Percentiles rank a stretch among this genome's conserved stretches.
Conservation (phyloP, 2,329 filamentous ascomycete genomes). For the Erysiphe neolycopersici region DNA sequence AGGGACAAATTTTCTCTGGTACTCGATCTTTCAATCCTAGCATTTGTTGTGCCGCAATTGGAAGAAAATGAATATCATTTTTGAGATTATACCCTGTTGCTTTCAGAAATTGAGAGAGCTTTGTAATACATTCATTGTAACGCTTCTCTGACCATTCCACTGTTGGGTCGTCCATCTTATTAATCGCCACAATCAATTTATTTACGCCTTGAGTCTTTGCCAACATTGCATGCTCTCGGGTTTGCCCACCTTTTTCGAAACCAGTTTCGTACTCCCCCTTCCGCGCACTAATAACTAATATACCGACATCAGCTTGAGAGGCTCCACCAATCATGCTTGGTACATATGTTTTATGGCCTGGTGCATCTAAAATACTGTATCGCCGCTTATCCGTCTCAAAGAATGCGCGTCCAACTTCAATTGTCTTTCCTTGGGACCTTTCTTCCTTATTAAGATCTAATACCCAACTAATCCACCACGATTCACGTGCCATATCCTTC, state of each 20-base stretch:
- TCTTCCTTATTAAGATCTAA: slow-evolving; percentile 95
- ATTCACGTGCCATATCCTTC: slow-evolving; percentile 86
- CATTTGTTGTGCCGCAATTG: slow-evolving; percentile 70
- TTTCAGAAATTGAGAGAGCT: slow-evolving; percentile 70
- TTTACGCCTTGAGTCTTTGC: slow-evolving; percentile 97
- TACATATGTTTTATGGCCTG: slow-evolving; percentile 93
- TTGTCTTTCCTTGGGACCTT: slow-evolving; percentile 85
- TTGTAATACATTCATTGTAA: slow-evolving; percentile 78
- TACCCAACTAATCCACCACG: slow-evolving; percentile 97
- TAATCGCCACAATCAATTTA: slow-evolving; percentile 81
- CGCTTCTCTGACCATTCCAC: slow-evolving; percentile 88
- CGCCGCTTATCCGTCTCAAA: slow-evolving; percentile 92
- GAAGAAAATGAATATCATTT: slow-evolving; percentile 85
- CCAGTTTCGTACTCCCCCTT: slow-evolving; percentile 98
- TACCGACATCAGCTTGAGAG: slow-evolving; percentile 77
- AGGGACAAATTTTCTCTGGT: slow-evolving; percentile 46
- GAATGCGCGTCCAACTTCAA: slow-evolving; percentile 85
- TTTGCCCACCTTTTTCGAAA: slow-evolving; percentile 91
- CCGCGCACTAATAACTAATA: slow-evolving; percentile 82
- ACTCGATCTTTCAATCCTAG: slow-evolving; percentile 74
- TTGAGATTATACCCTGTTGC: slow-evolving; percentile 84
- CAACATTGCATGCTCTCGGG: slow-evolving; percentile 87
- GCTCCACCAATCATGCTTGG: slow-evolving; percentile 96
- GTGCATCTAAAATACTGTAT: slow-evolving; percentile 91
- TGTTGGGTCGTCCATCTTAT: slow-evolving; percentile 98